Conservation (phyloP, 2,329 filamentous ascomycete species). For the Venturiaceae sp. region DNA sequence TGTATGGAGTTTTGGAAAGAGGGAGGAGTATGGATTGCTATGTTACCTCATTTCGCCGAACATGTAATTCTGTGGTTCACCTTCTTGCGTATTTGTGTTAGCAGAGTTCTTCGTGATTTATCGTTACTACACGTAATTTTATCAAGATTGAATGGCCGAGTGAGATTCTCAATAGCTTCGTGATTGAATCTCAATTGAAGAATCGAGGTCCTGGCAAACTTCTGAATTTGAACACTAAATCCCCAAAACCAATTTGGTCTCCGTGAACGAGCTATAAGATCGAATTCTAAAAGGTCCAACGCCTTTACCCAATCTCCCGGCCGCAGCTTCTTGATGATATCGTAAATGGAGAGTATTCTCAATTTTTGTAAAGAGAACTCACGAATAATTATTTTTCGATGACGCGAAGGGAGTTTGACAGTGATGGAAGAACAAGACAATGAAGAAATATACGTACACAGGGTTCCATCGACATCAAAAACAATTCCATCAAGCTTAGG, state of each 20-base stretch:
- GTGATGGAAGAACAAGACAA: neutral
- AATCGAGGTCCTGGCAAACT: too few relatives aligned
- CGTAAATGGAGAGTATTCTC: too few relatives aligned
- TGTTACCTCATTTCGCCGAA: slow-evolving; percentile 81
- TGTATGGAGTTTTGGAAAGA: too few relatives aligned
- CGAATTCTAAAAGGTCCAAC: too few relatives aligned
- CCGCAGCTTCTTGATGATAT: too few relatives aligned
- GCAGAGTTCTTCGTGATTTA: neutral
- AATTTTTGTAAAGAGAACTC: too few relatives aligned
- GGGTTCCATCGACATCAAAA: slow-evolving; percentile 91
- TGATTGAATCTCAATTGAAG: neutral
- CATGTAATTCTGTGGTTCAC: slow-evolving; percentile 92
- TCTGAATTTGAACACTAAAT: too few relatives aligned
- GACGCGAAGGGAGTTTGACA: neutral
- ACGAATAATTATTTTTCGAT: neutral
- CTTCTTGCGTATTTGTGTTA: slow-evolving; percentile 27
- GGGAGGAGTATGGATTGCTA: too few relatives aligned
- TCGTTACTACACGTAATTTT: too few relatives aligned
- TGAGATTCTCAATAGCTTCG: neutral
- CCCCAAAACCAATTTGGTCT: too few relatives aligned
- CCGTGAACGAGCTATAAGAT: too few relatives aligned
- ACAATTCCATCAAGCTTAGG: slow-evolving; percentile 50
- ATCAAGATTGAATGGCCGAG: neutral
- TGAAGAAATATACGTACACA: slow-evolving; percentile 50
- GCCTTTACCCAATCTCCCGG: too few relatives aligned